Evolutionary conservation across 345 rosid genomes (phyloP).

Genomic region (Populus ilicifolia): DNA sequence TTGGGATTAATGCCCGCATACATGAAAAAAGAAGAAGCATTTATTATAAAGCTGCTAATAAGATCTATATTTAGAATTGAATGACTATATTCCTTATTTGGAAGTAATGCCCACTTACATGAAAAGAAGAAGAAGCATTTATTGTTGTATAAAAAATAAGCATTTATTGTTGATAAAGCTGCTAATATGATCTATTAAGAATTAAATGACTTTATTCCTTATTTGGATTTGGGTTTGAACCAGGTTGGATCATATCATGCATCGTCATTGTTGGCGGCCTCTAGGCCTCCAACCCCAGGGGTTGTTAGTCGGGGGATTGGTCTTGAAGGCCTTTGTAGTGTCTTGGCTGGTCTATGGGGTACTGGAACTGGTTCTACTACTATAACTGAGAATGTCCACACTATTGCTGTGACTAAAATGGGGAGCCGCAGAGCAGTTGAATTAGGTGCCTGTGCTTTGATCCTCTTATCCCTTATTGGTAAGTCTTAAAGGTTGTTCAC

Average conservation of each 20-base stretch:
- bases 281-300: constrained; percentile 90
- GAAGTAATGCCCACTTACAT: not conserved
- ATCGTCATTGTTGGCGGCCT: constrained; percentile 79
- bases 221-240: constrained; percentile 17
- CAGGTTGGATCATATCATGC: constrained; percentile 99
- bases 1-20: not conserved
- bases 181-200: not conserved
- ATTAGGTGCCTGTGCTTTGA: constrained; percentile 71
- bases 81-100: constrained; percentile 9
- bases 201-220: not conserved
- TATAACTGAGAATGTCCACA: constrained; percentile 93
- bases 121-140: too few relatives aligned
- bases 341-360: constrained; percentile 99
- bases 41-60: not conserved
- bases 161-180: not conserved
- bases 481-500: constrained; percentile 23
- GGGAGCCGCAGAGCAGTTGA: constrained; percentile 96
- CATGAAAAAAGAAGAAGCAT: not conserved
- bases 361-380: constrained; percentile 95
- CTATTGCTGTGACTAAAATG: constrained; percentile 96
- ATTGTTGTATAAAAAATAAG: too few relatives aligned
- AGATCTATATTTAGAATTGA: not conserved
- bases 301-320: constrained; percentile 92
- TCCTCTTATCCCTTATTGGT: constrained; percentile 83
- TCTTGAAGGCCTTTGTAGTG: constrained; percentile 82